Evolutionary conservation across 73 alveolate species (phyloP).

Genomic region (Paramecium caudatum): DNA sequence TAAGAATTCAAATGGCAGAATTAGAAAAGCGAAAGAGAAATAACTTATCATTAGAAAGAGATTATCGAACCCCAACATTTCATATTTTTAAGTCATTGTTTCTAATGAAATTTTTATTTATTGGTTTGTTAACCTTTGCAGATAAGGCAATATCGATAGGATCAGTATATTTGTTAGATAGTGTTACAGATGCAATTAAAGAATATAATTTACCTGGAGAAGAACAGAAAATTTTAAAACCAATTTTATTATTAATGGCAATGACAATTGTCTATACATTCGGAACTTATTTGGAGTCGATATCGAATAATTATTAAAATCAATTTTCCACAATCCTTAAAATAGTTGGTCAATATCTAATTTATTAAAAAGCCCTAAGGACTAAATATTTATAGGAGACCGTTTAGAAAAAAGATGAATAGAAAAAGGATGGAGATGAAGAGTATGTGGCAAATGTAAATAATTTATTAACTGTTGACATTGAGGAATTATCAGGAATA

Average conservation of each 20-base stretch:
- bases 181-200: slow-evolving; percentile 55
- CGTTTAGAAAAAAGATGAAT: neutral
- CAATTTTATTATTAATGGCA: neutral
- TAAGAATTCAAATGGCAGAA: neutral
- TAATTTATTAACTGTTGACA: slow-evolving; percentile 71
- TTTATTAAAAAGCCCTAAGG: slow-evolving; percentile 36
- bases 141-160: slow-evolving; percentile 38
- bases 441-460: slow-evolving; percentile 70
- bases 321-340: neutral
- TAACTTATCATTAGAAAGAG: neutral
- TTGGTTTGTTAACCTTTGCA: slow-evolving; percentile 2
- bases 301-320: neutral
- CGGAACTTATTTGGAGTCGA: slow-evolving; percentile 44
- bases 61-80: slow-evolving; percentile 55
- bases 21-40: neutral
- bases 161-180: slow-evolving; percentile 52
- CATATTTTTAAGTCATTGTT: slow-evolving; percentile 7
- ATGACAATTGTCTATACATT: slow-evolving; percentile 57
- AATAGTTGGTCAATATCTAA: slow-evolving; percentile 54
- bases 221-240: neutral
- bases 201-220: neutral
- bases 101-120: neutral
- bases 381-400: slow-evolving; percentile 62
- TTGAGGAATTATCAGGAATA: slow-evolving; percentile 47
- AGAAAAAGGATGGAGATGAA: slow-evolving; percentile 67